These are phyloP conservation scores for Backusella parvicylindrica DNA, from an alignment of 192 early-diverging fungal species.

Conservation along the genomic window DNA sequence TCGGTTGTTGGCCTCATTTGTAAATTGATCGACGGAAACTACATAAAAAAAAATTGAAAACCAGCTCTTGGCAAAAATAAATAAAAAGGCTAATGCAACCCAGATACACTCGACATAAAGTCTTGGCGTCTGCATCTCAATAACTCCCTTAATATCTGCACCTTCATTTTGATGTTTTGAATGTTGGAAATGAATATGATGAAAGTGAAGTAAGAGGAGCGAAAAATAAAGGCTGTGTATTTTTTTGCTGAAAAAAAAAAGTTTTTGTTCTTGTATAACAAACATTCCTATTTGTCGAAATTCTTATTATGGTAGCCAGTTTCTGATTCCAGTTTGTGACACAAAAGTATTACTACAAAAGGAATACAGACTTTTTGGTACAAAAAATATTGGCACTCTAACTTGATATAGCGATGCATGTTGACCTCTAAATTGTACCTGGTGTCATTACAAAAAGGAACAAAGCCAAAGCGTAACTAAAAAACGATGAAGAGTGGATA, in stretches of 20 bases:
- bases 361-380: background rate
- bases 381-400: background rate
- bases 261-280: background rate
- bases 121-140: conserved; percentile 9
- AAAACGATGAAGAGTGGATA: background rate
- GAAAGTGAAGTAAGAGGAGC: background rate
- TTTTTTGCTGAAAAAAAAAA: background rate
- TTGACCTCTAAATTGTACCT: background rate
- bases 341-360: background rate
- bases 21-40: conserved; percentile 1
- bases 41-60: background rate
- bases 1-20: conserved; percentile 1
- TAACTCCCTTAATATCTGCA: conserved; percentile 1
- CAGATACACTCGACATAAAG: conserved; percentile 4
- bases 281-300: background rate
- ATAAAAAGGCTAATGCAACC: background rate
- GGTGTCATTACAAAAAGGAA: background rate
- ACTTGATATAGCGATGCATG: background rate
- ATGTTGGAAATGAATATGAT: background rate
- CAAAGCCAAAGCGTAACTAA: background rate
- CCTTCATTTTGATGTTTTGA: background rate
- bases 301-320: background rate
- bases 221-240: background rate
- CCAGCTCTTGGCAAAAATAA: conserved; percentile 9
- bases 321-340: background rate